phyloP scores from a whole-genome alignment of 768 basidiomycete species.

The Pleurotus salmoneostramineus region DNA sequence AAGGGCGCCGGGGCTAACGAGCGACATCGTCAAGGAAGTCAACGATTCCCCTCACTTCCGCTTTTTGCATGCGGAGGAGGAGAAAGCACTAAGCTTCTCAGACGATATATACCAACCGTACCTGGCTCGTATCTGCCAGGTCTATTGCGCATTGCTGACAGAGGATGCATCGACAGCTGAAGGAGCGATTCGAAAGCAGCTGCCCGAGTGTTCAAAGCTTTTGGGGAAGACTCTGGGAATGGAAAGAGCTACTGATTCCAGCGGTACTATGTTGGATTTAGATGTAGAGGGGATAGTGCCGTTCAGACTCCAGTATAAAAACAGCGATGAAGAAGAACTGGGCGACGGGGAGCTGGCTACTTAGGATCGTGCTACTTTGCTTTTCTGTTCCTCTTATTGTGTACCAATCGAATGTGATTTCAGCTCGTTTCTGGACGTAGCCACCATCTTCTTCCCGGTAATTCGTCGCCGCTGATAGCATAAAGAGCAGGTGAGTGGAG shows the following conservation, averaged over 20 bases:
- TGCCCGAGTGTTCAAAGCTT: too few relatives aligned
- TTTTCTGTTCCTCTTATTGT: too few relatives aligned
- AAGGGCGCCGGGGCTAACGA: not conserved
- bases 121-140: not conserved
- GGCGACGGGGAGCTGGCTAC: too few relatives aligned
- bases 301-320: too few relatives aligned
- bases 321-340: too few relatives aligned
- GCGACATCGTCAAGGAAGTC: not conserved
- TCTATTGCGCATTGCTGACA: not conserved
- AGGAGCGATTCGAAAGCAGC: too few relatives aligned
- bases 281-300: too few relatives aligned
- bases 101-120: not conserved
- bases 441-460: slow-evolving; percentile 84
- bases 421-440: slow-evolving; percentile 89
- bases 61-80: not conserved
- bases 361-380: too few relatives aligned
- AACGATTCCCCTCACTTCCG: not conserved
- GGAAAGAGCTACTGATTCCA: too few relatives aligned
- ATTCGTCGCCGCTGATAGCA: slow-evolving; percentile 69
- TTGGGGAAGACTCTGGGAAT: too few relatives aligned
- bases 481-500: slow-evolving; percentile 86
- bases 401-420: slow-evolving; percentile 41
- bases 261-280: too few relatives aligned
- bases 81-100: not conserved
- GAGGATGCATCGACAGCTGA: too few relatives aligned